Conservation (phyloP, 345 rosid genomes). For the Lepidium didymum region DNA sequence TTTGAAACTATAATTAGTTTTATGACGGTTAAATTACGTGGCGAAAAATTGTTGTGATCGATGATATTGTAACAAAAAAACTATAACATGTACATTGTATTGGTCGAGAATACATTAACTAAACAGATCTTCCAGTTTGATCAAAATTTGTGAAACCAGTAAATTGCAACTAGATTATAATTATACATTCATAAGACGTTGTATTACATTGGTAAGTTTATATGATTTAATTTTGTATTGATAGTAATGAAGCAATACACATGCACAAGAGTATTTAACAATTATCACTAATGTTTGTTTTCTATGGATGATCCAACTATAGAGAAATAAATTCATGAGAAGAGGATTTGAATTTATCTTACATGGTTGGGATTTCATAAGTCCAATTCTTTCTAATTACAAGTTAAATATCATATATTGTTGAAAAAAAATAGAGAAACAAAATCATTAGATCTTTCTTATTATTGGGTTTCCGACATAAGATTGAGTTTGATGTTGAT, state of each 20-base stretch:
- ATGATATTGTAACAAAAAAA: too few species aligned
- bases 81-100: too few species aligned
- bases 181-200: background rate
- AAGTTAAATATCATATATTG: too few species aligned
- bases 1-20: too few species aligned
- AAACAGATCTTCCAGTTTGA: background rate
- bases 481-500: background rate
- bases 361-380: too few species aligned
- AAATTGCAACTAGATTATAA: background rate
- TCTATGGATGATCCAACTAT: background rate
- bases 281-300: background rate
- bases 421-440: background rate
- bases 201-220: background rate
- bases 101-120: background rate
- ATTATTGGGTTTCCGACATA: background rate
- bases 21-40: too few species aligned
- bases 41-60: too few species aligned
- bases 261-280: background rate
- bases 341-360: too few species aligned
- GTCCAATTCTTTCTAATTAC: too few species aligned
- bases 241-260: background rate
- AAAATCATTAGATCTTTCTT: background rate
- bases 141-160: background rate
- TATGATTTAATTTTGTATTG: background rate
- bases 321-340: background rate